Conservation (phyloP, 2,329 filamentous ascomycete species). For the Hypomyces rosellus region DNA sequence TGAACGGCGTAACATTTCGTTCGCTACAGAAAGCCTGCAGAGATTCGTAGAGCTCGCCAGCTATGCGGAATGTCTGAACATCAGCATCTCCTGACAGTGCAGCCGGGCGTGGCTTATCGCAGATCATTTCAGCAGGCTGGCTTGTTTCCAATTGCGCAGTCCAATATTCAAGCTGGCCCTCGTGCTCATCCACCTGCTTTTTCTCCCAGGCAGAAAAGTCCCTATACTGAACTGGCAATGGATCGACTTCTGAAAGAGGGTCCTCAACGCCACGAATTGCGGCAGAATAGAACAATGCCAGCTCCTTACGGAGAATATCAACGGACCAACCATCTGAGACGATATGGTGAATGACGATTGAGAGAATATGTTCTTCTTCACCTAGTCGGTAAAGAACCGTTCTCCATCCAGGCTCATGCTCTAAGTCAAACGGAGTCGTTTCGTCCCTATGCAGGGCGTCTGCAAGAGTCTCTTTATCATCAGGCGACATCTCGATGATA, state of each 20-base stretch:
- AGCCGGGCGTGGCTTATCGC: constrained; percentile 14
- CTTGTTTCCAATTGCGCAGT: constrained; percentile 13
- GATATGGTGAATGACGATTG: constrained; percentile 20
- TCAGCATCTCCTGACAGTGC: constrained; percentile 13
- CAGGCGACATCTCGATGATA: background rate
- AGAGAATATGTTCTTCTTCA: constrained; percentile 10
- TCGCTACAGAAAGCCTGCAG: constrained; percentile 12
- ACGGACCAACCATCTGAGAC: constrained; percentile 21
- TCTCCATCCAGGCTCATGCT: constrained; percentile 14
- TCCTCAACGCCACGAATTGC: constrained; percentile 4
- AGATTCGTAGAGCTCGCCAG: constrained; percentile 6
- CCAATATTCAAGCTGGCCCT: constrained; percentile 21
- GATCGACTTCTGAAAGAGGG: constrained; percentile 6
- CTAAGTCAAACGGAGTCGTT: constrained; percentile 9
- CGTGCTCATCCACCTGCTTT: constrained; percentile 13
- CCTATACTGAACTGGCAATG: constrained; percentile 20
- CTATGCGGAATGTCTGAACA: constrained; percentile 3
- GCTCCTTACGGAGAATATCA: constrained; percentile 12
- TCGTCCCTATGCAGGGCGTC: constrained; percentile 8
- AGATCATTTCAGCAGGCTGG: constrained; percentile 13
- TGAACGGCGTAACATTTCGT: constrained; percentile 8
- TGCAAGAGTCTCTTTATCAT: background rate
- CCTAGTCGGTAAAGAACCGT: constrained; percentile 8
- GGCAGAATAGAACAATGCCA: constrained; percentile 10
- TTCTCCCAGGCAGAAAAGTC: constrained; percentile 22